Evolutionary conservation across 352 stramenopile species (phyloP).

Genomic region (Pythium inflatum): DNA sequence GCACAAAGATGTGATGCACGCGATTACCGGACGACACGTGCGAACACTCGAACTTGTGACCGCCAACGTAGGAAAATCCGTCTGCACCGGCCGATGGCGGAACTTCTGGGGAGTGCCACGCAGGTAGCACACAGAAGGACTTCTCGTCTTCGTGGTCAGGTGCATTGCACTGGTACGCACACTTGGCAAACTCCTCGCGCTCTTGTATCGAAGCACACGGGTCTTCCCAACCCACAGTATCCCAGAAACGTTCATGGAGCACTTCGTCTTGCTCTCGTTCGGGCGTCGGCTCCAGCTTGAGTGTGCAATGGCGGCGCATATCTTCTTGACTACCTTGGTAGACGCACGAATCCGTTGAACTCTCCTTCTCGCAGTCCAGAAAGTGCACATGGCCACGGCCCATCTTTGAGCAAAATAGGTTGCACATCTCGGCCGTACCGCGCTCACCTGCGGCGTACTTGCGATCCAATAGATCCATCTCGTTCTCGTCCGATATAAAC

Average conservation of each 20-base stretch:
- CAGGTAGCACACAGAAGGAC: slow-evolving; percentile 66
- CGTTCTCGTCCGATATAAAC: slow-evolving; percentile 58
- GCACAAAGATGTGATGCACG: slow-evolving; percentile 80
- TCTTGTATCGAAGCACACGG: slow-evolving; percentile 62
- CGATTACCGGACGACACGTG: slow-evolving; percentile 54
- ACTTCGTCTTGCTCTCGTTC: slow-evolving; percentile 65
- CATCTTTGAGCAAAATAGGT: slow-evolving; percentile 82
- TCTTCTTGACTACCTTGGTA: slow-evolving; percentile 33
- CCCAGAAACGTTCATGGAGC: slow-evolving; percentile 79
- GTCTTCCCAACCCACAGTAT: slow-evolving; percentile 76
- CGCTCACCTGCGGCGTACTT: slow-evolving; percentile 72
- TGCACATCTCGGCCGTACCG: slow-evolving; percentile 81
- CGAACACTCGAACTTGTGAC: slow-evolving; percentile 79
- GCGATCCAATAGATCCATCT: slow-evolving; percentile 73
- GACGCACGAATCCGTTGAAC: neutral
- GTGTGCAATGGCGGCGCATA: slow-evolving; percentile 72
- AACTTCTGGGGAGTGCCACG: slow-evolving; percentile 55
- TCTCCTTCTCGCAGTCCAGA: slow-evolving; percentile 58
- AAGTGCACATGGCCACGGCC: slow-evolving; percentile 79
- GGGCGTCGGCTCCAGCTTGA: slow-evolving; percentile 55
- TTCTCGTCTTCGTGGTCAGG: slow-evolving; percentile 60
- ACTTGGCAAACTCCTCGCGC: slow-evolving; percentile 69
- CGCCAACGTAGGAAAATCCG: slow-evolving; percentile 57
- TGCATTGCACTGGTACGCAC: slow-evolving; percentile 71
- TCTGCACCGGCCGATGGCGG: slow-evolving; percentile 38